Base-by-base conservation (phyloP, 305 asterid genomes). In the Salvia sclarea region DNA sequence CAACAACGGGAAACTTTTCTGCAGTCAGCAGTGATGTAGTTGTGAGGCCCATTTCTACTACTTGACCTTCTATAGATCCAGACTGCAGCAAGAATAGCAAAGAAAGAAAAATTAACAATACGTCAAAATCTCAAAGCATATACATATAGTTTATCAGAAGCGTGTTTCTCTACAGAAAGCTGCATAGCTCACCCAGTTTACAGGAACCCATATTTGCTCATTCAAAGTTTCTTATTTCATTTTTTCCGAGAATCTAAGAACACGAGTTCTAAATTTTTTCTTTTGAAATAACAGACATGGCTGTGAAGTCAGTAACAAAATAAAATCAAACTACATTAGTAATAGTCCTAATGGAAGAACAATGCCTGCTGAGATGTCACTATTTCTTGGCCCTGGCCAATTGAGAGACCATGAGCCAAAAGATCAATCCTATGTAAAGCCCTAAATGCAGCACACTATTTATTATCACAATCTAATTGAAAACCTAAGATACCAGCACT, bases 51-150 rank as follows among this genome's bases (percentile, higher is more conserved):
- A 94, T 85, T 64, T 89, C 95, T 5, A 86, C 82, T 40, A 91
- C 99, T 80, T 94, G 93, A 70, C 99, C 99, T 82, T 91, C 98
- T 61, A 91, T 92, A 62, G 92, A 80, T 69, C 99, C 99, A 68
- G 98, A 98, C 99, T 94, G 81, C 74, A 80, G 20, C 59, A 38
- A 67, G 75, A 66, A 65, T 61, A 30, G 50, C 10, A 28, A 12
- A 48, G 52, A 64, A 53, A 58, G 20, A 21, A 44, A 28, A 44
- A 13, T 16, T 68, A 24, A 5, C 10, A 13, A 66, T 53, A 45
- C 11, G 9, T 25, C 49, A 56, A 67, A 52, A 58, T 57, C 8
- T 18, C 22, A 25, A 21, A 28, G 63, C 71, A 33, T 1, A 77
- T 28, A n/a, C 21, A 33, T 12, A 30, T 41, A n/a, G n/a, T n/a